A percentile compares a stretch with the other conserved stretches of the same genome.
Evolutionary conservation across 495 filamentous ascomycete genomes (phyloP).

Genomic region (Xylaria castorea): DNA sequence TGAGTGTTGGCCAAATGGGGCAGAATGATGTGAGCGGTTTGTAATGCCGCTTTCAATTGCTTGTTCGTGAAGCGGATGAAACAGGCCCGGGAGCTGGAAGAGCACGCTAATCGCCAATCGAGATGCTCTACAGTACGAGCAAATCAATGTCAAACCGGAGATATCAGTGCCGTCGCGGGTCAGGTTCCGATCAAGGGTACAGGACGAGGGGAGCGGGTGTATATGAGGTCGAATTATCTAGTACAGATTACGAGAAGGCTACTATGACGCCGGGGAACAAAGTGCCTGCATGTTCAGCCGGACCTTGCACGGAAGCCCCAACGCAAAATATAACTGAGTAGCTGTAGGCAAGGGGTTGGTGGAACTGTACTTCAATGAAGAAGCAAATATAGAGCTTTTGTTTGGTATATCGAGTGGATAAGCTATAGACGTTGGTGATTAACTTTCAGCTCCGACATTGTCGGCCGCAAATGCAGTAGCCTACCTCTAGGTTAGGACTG

Average conservation of each 20-base stretch:
- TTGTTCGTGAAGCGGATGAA: neutral
- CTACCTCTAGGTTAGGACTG: neutral
- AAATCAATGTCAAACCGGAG: neutral
- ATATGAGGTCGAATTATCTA: conserved; percentile 10
- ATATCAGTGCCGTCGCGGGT: neutral
- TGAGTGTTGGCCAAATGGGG: neutral
- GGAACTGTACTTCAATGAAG: neutral
- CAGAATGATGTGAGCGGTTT: neutral
- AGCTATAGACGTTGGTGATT: neutral
- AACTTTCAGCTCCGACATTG: neutral
- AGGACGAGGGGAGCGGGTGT: neutral
- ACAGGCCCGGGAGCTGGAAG: neutral
- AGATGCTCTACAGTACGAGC: neutral
- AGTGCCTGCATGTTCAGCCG: neutral
- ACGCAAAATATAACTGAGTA: neutral
- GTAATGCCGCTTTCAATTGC: conserved; percentile 2
- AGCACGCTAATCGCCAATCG: neutral
- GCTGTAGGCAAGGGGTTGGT: too few relatives aligned
- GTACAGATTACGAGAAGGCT: neutral
- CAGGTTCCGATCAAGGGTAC: neutral
- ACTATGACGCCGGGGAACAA: conserved; percentile 15
- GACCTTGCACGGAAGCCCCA: neutral
- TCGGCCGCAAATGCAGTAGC: neutral
- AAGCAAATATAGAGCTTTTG: neutral
- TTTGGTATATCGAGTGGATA: neutral